These are phyloP conservation scores for Suillus ampliporus DNA, from an alignment of 768 basidiomycete species.

Conservation along the genomic window DNA sequence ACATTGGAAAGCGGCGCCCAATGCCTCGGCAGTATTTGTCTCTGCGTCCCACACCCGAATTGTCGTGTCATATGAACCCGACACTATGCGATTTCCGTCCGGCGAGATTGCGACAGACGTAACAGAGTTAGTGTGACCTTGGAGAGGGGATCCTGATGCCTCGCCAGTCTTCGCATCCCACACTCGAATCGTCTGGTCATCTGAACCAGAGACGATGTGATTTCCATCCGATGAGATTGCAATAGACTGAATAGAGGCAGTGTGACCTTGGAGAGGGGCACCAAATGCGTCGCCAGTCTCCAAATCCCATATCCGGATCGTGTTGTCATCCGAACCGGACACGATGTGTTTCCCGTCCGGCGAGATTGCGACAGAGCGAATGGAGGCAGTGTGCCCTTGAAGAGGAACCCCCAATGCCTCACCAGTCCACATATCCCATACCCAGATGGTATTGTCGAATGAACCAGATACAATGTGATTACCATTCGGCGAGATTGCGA, in stretches of 20 bases:
- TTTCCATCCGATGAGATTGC: not conserved
- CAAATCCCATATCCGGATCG: constrained; percentile 17
- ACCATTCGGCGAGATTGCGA: not conserved
- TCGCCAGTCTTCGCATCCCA: not conserved
- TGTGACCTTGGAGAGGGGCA: not conserved
- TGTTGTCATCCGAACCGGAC: not conserved
- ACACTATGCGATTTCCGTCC: not conserved
- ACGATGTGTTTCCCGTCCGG: not conserved
- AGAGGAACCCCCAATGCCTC: constrained; percentile 22
- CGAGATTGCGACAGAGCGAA: constrained; percentile 1
- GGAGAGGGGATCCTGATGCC: too few species aligned
- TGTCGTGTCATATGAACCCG: not conserved
- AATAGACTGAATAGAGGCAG: not conserved
- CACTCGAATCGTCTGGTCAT: not conserved
- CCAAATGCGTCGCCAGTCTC: not conserved
- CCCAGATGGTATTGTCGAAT: not conserved
- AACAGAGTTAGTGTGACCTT: too few species aligned
- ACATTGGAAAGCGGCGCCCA: not conserved
- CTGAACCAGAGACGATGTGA: constrained; percentile 6
- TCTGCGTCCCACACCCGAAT: constrained; percentile 7
- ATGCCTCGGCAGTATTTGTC: not conserved
- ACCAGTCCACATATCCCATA: constrained; percentile 22
- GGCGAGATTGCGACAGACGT: not conserved
- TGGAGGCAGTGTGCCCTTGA: not conserved
- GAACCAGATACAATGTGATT: constrained; percentile 14